These are phyloP conservation scores for Solanum corneliomulleri DNA, from an alignment of 257 asterid genomes.

Conservation along the genomic window DNA sequence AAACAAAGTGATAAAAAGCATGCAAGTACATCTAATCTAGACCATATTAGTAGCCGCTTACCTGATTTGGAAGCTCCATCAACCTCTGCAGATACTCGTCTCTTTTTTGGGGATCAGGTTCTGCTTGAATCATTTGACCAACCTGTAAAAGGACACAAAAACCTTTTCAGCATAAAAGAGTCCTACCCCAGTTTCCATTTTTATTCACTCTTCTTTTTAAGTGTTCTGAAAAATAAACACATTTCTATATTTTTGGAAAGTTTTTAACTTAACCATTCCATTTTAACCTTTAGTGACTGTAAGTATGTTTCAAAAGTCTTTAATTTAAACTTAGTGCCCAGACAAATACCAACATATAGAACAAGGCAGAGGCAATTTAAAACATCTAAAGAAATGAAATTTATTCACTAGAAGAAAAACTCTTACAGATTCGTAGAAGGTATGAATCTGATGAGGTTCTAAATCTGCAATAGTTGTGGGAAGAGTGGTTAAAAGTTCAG, in stretches of 20 bases:
- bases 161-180: not conserved
- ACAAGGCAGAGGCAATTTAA: not conserved
- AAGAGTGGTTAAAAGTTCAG: constrained; percentile 78
- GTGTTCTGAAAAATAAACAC: not conserved
- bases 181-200: not conserved
- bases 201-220: not conserved
- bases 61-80: constrained; percentile 97
- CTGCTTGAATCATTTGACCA: constrained; percentile 93
- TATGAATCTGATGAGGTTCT: constrained; percentile 93
- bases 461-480: constrained; percentile 85
- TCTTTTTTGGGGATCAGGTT: constrained; percentile 82
- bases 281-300: not conserved
- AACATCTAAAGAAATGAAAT: not conserved
- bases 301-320: not conserved
- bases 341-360: not conserved
- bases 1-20: not conserved
- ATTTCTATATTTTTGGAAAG: not conserved
- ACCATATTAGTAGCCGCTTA: constrained; percentile 4
- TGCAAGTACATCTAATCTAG: not conserved
- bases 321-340: not conserved
- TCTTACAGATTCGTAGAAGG: constrained; percentile 93
- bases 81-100: constrained; percentile 83
- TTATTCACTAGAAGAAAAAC: not conserved
- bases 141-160: constrained; percentile 32
- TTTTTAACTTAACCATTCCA: not conserved